phyloP scores from a whole-genome alignment of 768 basidiomycete species.

The Amylocystis lapponica region DNA sequence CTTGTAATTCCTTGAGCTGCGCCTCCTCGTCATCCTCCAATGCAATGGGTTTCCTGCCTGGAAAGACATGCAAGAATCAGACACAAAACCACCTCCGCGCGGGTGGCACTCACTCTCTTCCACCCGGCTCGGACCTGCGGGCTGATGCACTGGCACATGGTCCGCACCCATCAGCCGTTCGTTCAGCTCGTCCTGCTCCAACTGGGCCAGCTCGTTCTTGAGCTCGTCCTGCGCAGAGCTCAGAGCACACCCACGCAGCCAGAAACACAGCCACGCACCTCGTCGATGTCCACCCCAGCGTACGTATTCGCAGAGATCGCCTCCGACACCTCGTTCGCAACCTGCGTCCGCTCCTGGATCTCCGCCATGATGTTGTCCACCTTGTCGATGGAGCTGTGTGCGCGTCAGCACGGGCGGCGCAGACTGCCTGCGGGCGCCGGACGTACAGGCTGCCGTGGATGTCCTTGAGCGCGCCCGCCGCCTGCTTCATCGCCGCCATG shows the following conservation, averaged over 20 bases:
- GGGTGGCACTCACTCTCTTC: slow-evolving; percentile 42
- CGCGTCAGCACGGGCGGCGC: neutral
- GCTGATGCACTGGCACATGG: slow-evolving; percentile 82
- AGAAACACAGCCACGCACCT: slow-evolving; percentile 40
- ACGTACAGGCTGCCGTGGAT: slow-evolving; percentile 90
- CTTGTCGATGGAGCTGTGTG: slow-evolving; percentile 69
- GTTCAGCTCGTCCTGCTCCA: slow-evolving; percentile 88
- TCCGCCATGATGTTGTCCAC: slow-evolving; percentile 86
- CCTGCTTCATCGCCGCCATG: slow-evolving; percentile 96
- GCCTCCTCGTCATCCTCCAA: slow-evolving; percentile 90
- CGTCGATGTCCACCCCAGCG: slow-evolving; percentile 56
- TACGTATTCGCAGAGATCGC: slow-evolving; percentile 72
- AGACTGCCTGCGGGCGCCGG: neutral
- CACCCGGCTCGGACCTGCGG: slow-evolving; percentile 47
- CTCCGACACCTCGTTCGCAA: slow-evolving; percentile 89
- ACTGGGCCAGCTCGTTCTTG: slow-evolving; percentile 70
- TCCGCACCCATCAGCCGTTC: slow-evolving; percentile 82
- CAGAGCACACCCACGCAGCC: neutral
- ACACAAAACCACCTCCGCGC: slow-evolving; percentile 2
- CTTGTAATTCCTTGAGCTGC: slow-evolving; percentile 85
- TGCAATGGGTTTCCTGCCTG: slow-evolving; percentile 33
- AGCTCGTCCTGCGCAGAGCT: slow-evolving; percentile 60
- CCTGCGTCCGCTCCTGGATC: slow-evolving; percentile 85
- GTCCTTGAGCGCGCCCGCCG: slow-evolving; percentile 78
- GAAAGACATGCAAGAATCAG: slow-evolving; percentile 4